A percentile compares a stretch with the other conserved stretches of the same genome.
Evolutionary conservation across 768 basidiomycete genomes (phyloP).

Genomic region (Hortiboletus flavorubellus): DNA sequence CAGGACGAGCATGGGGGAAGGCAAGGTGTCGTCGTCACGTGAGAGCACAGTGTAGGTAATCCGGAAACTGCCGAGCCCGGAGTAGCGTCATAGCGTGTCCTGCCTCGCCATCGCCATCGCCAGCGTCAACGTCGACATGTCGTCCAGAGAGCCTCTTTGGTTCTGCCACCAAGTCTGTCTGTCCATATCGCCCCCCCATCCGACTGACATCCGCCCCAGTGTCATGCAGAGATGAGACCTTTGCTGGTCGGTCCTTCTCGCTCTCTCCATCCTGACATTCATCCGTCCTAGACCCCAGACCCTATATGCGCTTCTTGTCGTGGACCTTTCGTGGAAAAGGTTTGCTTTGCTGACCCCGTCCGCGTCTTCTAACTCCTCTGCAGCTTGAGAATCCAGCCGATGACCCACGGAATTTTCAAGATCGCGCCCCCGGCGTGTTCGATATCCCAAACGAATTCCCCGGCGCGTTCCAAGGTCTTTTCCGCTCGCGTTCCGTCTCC

Average conservation of each 20-base stretch:
- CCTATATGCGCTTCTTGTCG: conserved; percentile 82
- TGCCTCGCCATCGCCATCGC: conserved; percentile 3
- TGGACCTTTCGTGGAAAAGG: conserved; percentile 82
- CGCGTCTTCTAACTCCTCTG: background rate
- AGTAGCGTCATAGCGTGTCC: conserved; percentile 4
- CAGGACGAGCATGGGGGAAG: background rate
- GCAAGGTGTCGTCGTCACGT: background rate
- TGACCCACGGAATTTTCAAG: conserved; percentile 69
- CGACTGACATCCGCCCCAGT: conserved; percentile 44
- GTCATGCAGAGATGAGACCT: conserved; percentile 84
- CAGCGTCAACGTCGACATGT: conserved; percentile 42
- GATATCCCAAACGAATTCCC: conserved; percentile 33
- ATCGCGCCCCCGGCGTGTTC: conserved; percentile 27
- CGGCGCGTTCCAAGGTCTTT: conserved; percentile 43
- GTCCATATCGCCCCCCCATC: background rate
- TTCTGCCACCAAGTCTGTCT: conserved; percentile 66
- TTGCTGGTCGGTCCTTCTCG: conserved; percentile 61
- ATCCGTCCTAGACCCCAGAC: conserved; percentile 58
- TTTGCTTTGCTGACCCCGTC: background rate
- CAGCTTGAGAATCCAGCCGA: conserved; percentile 75
- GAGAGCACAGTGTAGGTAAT: background rate
- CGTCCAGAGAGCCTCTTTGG: conserved; percentile 72
- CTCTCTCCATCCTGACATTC: background rate
- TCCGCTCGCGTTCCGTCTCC: conserved; percentile 38
- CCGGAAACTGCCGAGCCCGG: conserved; percentile 14